A percentile compares a stretch with the other conserved stretches of the same genome.
These are phyloP conservation scores for Hippophae rhamnoides DNA, from an alignment of 306 rosid genomes.

Conservation along the genomic window DNA sequence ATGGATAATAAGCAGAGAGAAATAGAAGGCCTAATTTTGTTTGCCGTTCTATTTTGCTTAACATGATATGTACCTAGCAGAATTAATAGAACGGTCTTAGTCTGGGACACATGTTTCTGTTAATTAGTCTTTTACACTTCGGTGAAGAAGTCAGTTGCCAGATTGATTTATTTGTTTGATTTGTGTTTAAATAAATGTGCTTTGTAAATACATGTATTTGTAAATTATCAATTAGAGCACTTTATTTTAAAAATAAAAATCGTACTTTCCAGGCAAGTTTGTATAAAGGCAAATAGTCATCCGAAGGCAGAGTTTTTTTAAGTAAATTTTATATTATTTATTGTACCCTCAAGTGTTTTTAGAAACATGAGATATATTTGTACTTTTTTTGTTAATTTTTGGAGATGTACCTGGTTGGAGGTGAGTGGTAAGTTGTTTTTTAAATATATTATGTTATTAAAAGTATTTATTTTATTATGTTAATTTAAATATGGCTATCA, in stretches of 20 bases:
- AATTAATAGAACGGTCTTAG: slow-evolving; percentile 14
- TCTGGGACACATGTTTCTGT: slow-evolving; percentile 19
- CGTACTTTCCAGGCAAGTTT: slow-evolving; percentile 6
- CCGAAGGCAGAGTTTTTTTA: neutral
- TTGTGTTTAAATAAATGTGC: slow-evolving; percentile 18
- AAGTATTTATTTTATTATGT: too few relatives aligned
- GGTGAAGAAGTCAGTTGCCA: slow-evolving; percentile 30
- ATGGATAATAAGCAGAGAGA: slow-evolving; percentile 4
- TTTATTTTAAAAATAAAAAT: slow-evolving; percentile 23
- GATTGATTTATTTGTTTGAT: slow-evolving; percentile 22
- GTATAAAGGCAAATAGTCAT: slow-evolving; percentile 12
- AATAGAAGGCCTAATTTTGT: slow-evolving; percentile 2
- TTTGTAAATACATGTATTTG: slow-evolving; percentile 33
- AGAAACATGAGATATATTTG: too few relatives aligned
- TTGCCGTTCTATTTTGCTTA: slow-evolving; percentile 20
- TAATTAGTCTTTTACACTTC: slow-evolving; percentile 16
- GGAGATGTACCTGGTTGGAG: too few relatives aligned
- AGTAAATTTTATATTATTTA: too few relatives aligned
- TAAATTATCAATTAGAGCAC: slow-evolving; percentile 31
- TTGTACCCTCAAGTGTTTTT: too few relatives aligned
- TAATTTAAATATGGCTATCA: too few relatives aligned
- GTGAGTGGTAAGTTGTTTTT: too few relatives aligned
- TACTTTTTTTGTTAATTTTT: too few relatives aligned
- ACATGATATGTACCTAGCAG: slow-evolving; percentile 14
- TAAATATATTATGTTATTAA: too few relatives aligned